Evolutionary conservation across 129 eudicot genomes (phyloP).

Genomic region (Centrapalus pauciflorus): DNA sequence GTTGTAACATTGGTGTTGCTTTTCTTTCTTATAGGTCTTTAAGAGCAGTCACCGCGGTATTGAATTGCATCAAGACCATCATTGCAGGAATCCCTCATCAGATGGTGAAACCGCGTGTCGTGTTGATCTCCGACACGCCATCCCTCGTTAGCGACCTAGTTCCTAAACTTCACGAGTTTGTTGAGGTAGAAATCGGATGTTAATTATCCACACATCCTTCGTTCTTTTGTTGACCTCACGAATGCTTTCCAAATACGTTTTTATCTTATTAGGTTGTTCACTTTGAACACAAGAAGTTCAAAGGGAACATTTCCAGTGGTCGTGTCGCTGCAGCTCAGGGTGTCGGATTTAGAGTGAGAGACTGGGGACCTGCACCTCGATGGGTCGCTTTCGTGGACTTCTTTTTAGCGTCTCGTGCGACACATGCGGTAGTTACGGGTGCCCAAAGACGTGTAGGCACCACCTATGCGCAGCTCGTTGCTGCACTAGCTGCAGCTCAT

Average conservation of each 20-base stretch:
- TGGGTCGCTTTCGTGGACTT: slow-evolving; percentile 80
- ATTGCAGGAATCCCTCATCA: slow-evolving; percentile 13
- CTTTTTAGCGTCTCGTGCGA: slow-evolving; percentile 57
- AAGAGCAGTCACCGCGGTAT: slow-evolving; percentile 43
- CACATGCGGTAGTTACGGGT: slow-evolving; percentile 51
- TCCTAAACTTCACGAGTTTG: slow-evolving; percentile 37
- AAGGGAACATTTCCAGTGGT: slow-evolving; percentile 43
- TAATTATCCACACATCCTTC: background rate
- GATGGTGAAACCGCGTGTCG: slow-evolving; percentile 38
- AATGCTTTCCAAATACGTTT: background rate
- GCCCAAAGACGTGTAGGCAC: slow-evolving; percentile 72
- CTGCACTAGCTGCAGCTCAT: slow-evolving; percentile 49
- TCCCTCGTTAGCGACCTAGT: slow-evolving; percentile 35
- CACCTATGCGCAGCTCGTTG: slow-evolving; percentile 57
- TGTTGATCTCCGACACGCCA: slow-evolving; percentile 65
- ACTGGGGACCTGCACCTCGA: slow-evolving; percentile 81
- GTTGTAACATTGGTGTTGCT: background rate
- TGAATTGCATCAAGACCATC: slow-evolving; percentile 54
- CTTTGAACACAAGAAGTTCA: slow-evolving; percentile 48
- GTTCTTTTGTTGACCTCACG: background rate
- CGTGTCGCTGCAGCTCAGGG: background rate
- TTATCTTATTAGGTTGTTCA: slow-evolving; percentile 51
- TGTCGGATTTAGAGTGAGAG: slow-evolving; percentile 42
- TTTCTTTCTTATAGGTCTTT: slow-evolving; percentile 37
- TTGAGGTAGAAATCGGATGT: slow-evolving; percentile 62